Base-by-base conservation (phyloP, 495 filamentous ascomycete species). In the Neurospora cerealis region DNA sequence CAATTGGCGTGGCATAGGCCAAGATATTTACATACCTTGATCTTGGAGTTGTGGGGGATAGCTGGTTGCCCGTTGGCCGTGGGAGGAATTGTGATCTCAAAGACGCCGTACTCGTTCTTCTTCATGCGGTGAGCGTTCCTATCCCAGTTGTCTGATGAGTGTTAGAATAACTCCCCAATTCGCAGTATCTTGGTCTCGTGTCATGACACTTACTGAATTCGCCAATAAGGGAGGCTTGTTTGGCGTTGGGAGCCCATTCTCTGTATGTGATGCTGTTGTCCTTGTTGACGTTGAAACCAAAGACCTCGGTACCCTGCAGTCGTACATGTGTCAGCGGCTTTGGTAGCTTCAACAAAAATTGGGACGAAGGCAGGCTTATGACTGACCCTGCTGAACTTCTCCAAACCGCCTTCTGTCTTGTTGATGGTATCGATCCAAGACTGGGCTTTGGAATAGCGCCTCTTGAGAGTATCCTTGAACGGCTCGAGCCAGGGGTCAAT, bases 161-260 rank as follows among this genome's bases (percentile, higher is more conserved):
- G 54, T 77, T 9, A 74, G 72, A 37, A 32, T 4, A n/a, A 19
- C 10, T 32, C 36, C 4, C 2, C 2, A n/a, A 2, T 11, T 70
- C 48, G 0, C 10, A 60, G 24, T 6, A 54, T 24, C 4, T n/a
- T 66, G 32, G 10, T 6, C 48, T 21, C 4, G 11, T 7, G 24
- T 13, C 9, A 66, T 62, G 72, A 71, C 41, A 77, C 80, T 75
- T 79, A 97, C 94, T 99, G 85, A 98, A 99, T 73, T 98, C 96
- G 71, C 96, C 96, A 74, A 98, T 91, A n/a, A 99, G 87, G 74
- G 91, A 91, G 24, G 96, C 96, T 77, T 91, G 83, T 28, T 89
- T 81, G 70, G 93, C 95, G 84, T 93, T 95, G 69, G 96, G 95
- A 2, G 96, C 96, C 96, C 96, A 99, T 89, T 99, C 96, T 76